Evolutionary conservation across 139 green algal genomes (phyloP), one percentile per base, ranked within the genome.

Genomic region (Chlamydomonas applanata): DNA sequence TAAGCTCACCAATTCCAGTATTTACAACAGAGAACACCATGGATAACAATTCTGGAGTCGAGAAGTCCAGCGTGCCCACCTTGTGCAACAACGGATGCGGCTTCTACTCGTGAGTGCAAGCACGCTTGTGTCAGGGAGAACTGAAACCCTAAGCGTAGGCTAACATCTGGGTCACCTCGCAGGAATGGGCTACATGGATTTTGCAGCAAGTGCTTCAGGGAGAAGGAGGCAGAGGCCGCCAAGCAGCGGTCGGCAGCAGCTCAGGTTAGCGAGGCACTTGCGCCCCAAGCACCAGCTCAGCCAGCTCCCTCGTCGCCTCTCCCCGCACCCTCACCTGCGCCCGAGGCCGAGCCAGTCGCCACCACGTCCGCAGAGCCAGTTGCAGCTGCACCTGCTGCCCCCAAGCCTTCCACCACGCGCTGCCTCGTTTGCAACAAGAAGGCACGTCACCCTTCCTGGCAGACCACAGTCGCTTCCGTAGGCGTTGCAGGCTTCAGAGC

Each of bases 171-270:
- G 22, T 27, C 25, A 44, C 53, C 33, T 33, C 45, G 60, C 61
- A 80, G 73, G 16, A 82, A 82, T 62, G 61, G 69, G 24, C 79
- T 71, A 19, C 35, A 56, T 24, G 80, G 77, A 13, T 53, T 91
- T 52, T 94, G 89, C 79, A 86, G 72, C 49, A 94, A 94, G 60
- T 94, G 89, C 78, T 89, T 83, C 45, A 77, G 87, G 3, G 86
- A 92, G 25, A 68, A 68, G 30, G 61, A 77, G 53, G 25, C 36
- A 7, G 35, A 69, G 52, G 36, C 82, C 35, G 61, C 77, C 30
- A 79, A 73, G 62, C 62, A 69, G 40, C 30, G 40, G 45, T 75
- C 65, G 27, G 60, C 71, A 3, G 64, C 36, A 4, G 66, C 64
- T 14, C 30, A 74, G 54, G 56, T 67, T 36, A 24, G 24, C 5